These are phyloP conservation scores for Gryganskiella cystojenkinii DNA, from an alignment of 192 early-diverging fungal species.

Conservation along the genomic window DNA sequence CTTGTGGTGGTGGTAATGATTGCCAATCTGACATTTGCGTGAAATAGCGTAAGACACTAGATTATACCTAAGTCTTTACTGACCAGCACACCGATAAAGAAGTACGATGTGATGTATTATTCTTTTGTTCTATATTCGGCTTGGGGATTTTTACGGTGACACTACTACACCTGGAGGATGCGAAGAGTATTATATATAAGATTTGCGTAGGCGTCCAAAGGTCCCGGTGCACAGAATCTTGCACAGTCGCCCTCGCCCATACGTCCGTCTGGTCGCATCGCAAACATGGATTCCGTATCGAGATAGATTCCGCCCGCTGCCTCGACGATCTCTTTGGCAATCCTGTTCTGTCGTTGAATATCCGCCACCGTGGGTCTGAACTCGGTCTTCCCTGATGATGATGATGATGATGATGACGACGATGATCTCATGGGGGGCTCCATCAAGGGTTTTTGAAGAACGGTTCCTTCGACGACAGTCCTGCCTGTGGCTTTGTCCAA, in stretches of 20 bases:
- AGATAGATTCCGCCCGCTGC: constrained; percentile 64
- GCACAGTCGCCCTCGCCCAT: constrained; percentile 65
- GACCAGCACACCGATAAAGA: no score
- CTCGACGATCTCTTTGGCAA: constrained; percentile 62
- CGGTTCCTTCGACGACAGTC: constrained; percentile 22
- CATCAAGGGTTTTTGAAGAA: constrained; percentile 38
- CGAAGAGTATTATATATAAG: constrained; percentile 47
- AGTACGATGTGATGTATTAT: no score
- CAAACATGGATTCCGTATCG: constrained; percentile 58
- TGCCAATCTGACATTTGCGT: no score
- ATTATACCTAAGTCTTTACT: no score
- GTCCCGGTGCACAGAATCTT: constrained; percentile 68
- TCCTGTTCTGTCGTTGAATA: constrained; percentile 58
- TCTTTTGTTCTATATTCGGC: not conserved
- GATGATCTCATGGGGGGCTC: constrained; percentile 31
- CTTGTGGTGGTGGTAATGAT: no score
- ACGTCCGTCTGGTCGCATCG: constrained; percentile 61
- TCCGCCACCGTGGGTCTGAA: constrained; percentile 47
- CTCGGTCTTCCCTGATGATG: constrained; percentile 37
- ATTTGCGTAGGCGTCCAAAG: constrained; percentile 60
- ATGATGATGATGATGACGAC: constrained; percentile 46
- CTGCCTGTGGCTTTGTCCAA: constrained; percentile 20
- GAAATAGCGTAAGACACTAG: no score
- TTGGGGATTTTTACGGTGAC: not conserved
- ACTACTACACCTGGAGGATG: constrained; percentile 20